These are phyloP conservation scores for Tritrichomonas foetus DNA, from an alignment of 208 protist genomes.

Conservation along the genomic window DNA sequence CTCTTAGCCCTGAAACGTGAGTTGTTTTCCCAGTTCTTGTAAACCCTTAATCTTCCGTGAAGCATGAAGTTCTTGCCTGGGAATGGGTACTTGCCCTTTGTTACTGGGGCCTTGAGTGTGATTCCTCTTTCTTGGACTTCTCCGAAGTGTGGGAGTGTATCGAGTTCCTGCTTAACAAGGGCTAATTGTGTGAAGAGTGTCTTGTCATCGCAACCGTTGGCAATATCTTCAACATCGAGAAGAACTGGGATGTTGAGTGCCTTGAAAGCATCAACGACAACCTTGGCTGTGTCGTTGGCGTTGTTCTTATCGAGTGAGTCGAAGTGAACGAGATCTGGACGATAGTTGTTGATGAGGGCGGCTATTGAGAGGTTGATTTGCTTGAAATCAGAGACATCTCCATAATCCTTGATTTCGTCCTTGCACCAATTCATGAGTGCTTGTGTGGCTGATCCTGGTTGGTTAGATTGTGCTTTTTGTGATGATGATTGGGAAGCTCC, in stretches of 20 bases:
- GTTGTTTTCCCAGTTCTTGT: no score
- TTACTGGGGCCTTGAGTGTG: no score
- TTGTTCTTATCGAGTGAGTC: neutral
- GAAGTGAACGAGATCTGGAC: conserved; percentile 10
- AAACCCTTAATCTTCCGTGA: no score
- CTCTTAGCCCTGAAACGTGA: no score
- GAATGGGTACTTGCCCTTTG: no score
- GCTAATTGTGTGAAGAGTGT: no score
- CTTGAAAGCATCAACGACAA: neutral
- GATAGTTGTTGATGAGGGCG: neutral
- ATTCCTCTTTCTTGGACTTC: no score
- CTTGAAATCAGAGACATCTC: conserved; percentile 23
- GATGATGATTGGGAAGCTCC: no score
- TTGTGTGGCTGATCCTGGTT: neutral
- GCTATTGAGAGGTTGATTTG: neutral
- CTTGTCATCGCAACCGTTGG: no score
- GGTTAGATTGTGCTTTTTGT: neutral
- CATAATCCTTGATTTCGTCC: conserved; percentile 15
- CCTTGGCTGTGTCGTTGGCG: neutral
- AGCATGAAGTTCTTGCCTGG: no score
- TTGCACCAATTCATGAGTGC: conserved; percentile 18
- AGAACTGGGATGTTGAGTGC: neutral
- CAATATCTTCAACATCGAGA: conserved; percentile 40
- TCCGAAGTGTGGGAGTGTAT: no score
- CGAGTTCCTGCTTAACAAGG: no score